Base-by-base conservation (phyloP, 225 moss, liverwort and hornwort genomes). In the Neckera pumila region DNA sequence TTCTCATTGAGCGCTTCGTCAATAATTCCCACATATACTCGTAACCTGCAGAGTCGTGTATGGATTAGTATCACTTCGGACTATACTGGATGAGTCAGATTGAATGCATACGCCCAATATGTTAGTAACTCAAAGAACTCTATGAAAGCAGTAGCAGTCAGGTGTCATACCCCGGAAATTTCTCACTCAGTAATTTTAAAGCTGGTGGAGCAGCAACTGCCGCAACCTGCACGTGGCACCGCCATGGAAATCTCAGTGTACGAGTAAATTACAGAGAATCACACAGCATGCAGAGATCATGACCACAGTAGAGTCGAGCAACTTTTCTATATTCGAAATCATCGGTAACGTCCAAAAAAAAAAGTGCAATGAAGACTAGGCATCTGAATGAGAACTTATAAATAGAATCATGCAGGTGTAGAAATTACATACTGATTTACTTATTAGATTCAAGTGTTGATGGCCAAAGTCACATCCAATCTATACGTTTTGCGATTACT, bases 141-240 rank as follows among this genome's bases (percentile, higher is more conserved):
- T 22, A 86, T n/a, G 20, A n/a, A 42, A 85, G 77, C 30, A 88
- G 45, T 7, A 59, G 58, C 47, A 79, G 64, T 56, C 28, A 65
- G 33, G 47, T 79, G 49, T 64, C 72, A 49, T 85, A 96, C 98
- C 96, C 96, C 51, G 98, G 96, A 87, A 96, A 98, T 91, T 96
- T 98, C 87, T 97, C 94, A 90, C 97, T 96, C 42, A 98, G 86
- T 79, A 94, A 87, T 85, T 94, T 93, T 56, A 98, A 88, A 86
- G 98, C 96, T 84, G 97, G 96, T 79, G 96, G 97, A 90, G 98
- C 98, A 86, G 95, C 97, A 89, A 98, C 95, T 82, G 97, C 96
- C 86, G 96, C 94, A 87, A 98, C 87, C 98, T 98, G 89, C 90
- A 57, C n/a, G 86, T 45, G 22, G 51, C 11, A 79, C 12, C 38